phyloP scores from a whole-genome alignment of 225 moss, liverwort and hornwort genomes.

The Climacium dendroides region DNA sequence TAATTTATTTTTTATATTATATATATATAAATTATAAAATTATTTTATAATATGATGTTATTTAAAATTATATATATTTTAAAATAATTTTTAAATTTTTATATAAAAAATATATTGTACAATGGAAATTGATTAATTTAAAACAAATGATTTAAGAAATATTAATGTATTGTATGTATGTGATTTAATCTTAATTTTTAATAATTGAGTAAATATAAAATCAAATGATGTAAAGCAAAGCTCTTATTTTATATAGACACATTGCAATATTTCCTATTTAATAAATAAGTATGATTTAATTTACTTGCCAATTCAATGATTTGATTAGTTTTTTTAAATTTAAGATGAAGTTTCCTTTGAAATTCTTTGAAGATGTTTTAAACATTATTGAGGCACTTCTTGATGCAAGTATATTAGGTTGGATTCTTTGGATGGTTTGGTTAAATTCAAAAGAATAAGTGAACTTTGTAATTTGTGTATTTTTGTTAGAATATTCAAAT shows the following conservation, averaged over 20 bases:
- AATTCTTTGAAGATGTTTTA: background rate
- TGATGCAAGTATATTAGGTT: background rate
- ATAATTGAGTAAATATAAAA: background rate
- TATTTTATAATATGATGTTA: too few species aligned
- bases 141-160: background rate
- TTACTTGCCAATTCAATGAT: background rate
- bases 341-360: background rate
- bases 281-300: background rate
- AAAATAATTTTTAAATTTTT: too few species aligned
- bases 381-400: background rate
- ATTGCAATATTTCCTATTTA: rapidly evolving
- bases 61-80: too few species aligned
- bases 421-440: background rate
- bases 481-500: too few species aligned
- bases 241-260: background rate
- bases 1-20: too few species aligned
- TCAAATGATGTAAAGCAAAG: background rate
- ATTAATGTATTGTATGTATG: background rate
- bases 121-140: background rate
- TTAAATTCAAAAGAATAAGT: background rate
- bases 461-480: background rate
- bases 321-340: too few species aligned
- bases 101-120: background rate
- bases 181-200: background rate
- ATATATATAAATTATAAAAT: too few species aligned